phyloP scores from a whole-genome alignment of 495 filamentous ascomycete species.

The Endocarpon pusillum region DNA sequence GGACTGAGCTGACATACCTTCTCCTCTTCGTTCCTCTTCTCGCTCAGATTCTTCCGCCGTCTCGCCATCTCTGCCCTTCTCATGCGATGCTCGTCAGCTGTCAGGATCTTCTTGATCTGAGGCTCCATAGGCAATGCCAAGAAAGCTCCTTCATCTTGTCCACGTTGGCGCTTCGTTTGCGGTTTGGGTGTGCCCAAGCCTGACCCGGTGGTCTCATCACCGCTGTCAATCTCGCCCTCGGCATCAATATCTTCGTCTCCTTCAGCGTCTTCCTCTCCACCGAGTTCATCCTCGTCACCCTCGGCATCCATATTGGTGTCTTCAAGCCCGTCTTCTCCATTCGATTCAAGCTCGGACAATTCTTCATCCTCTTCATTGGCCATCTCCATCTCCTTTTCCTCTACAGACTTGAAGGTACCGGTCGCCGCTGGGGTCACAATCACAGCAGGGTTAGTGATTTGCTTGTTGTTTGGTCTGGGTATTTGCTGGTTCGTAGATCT shows the following conservation, averaged over 20 bases:
- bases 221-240: conserved; percentile 48
- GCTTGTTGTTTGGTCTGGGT: too few species aligned
- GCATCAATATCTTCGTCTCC: conserved; percentile 43
- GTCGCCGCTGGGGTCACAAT: conserved; percentile 21
- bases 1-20: conserved; percentile 41
- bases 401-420: conserved; percentile 32
- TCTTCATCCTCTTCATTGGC: conserved; percentile 32
- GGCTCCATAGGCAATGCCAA: conserved; percentile 85
- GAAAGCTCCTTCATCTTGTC: conserved; percentile 51
- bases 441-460: too few species aligned
- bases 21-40: conserved; percentile 96
- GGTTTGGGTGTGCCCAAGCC: conserved; percentile 57
- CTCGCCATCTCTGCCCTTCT: conserved; percentile 91
- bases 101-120: conserved; percentile 81
- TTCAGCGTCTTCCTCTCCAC: conserved; percentile 31
- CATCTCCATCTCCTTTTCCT: conserved; percentile 42
- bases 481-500: too few species aligned
- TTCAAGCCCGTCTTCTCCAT: conserved; percentile 21
- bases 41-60: conserved; percentile 85
- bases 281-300: conserved; percentile 30
- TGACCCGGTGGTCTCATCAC: conserved; percentile 36
- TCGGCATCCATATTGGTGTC: conserved; percentile 18
- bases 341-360: conserved; percentile 24
- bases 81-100: conserved; percentile 90
- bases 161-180: conserved; percentile 75